A percentile compares a stretch with the other conserved stretches of the same genome.
phyloP scores from a whole-genome alignment of 257 asterid species.

The Nicotiana sylvestris region DNA sequence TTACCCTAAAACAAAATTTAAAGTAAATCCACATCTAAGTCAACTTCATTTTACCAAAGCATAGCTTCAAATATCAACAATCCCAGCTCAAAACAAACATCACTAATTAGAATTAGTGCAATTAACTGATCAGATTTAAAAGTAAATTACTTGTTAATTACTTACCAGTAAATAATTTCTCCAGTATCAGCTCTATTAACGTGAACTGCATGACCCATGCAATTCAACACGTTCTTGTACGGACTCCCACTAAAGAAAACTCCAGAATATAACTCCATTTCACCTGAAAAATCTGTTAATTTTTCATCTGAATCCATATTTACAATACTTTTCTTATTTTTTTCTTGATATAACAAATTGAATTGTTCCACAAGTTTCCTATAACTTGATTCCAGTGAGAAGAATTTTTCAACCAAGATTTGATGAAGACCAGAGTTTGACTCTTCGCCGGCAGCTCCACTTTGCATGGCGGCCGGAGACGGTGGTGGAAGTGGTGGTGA shows the following conservation, averaged over 20 bases:
- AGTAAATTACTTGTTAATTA: not conserved
- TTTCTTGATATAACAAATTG: slow-evolving; percentile 29
- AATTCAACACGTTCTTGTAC: slow-evolving; percentile 44
- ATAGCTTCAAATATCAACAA: not conserved
- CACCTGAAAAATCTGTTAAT: slow-evolving; percentile 16
- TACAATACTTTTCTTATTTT: not conserved
- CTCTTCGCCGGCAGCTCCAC: slow-evolving; percentile 17
- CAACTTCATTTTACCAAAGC: not conserved
- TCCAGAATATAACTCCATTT: slow-evolving; percentile 26
- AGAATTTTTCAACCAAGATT: slow-evolving; percentile 31
- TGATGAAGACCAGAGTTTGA: slow-evolving; percentile 6
- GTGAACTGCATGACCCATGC: slow-evolving; percentile 61
- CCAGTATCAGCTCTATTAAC: slow-evolving; percentile 38
- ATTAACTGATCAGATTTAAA: not conserved
- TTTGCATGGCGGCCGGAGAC: slow-evolving; percentile 41
- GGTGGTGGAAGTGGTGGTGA: not conserved
- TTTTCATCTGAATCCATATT: not conserved
- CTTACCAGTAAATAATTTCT: slow-evolving; percentile 54
- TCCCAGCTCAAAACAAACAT: not conserved
- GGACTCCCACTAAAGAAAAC: slow-evolving; percentile 34
- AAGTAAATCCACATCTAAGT: no score
- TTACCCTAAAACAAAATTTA: no score
- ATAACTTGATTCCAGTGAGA: slow-evolving; percentile 48
- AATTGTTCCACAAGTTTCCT: slow-evolving; percentile 40
- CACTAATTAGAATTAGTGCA: not conserved